Percentiles rank a stretch among this genome's conserved stretches.
Conservation (phyloP, 139 green algal genomes). For the Tetradesmus lagerheimii region DNA sequence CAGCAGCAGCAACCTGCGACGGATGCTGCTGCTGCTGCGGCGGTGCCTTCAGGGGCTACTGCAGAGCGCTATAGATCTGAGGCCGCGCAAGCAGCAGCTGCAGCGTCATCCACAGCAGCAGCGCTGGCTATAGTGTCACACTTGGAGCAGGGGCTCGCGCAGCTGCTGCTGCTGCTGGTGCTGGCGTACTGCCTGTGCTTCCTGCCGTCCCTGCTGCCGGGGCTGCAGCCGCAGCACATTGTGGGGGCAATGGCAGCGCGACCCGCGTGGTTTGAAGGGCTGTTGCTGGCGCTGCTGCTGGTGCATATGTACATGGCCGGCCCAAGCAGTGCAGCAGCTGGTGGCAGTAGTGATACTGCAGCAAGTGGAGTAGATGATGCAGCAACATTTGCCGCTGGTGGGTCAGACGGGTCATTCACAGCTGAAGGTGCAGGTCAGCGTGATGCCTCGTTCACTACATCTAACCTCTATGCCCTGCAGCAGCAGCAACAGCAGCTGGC, state of each 20-base stretch:
- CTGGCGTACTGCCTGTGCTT: constrained; percentile 12
- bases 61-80: background rate
- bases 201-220: constrained; percentile 1
- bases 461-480: background rate
- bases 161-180: background rate
- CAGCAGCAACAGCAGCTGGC: background rate
- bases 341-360: background rate
- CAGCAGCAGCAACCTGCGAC: no score
- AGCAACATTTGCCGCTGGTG: background rate
- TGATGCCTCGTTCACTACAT: background rate
- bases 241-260: background rate
- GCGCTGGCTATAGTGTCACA: background rate
- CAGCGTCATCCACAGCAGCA: background rate
- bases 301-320: background rate
- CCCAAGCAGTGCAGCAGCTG: background rate
- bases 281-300: constrained; percentile 15
- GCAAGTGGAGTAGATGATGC: background rate
- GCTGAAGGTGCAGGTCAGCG: background rate
- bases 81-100: background rate
- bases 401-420: background rate
- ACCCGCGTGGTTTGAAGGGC: background rate
- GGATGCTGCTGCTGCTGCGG: no score
- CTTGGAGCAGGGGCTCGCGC: background rate
- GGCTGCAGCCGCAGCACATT: constrained; percentile 7
- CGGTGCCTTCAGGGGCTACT: background rate